phyloP scores from a whole-genome alignment of 2,329 filamentous ascomycete genomes.

The Beauveria brongniartii region DNA sequence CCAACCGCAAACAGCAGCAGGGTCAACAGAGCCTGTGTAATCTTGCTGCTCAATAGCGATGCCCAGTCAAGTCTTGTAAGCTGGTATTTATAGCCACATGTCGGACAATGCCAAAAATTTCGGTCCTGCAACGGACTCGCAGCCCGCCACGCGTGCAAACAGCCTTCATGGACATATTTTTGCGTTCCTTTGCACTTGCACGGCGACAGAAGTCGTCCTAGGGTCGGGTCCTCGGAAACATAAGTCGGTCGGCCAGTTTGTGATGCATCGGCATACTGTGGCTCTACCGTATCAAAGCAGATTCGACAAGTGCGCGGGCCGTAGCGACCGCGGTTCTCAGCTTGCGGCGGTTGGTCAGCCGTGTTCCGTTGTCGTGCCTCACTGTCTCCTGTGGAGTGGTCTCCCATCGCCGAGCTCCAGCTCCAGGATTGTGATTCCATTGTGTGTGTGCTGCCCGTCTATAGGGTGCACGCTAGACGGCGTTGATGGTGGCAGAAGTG shows the following conservation, averaged over 20 bases:
- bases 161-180: constrained; percentile 90
- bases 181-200: constrained; percentile 92
- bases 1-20: constrained; percentile 59
- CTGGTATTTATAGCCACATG: constrained; percentile 76
- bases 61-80: constrained; percentile 72
- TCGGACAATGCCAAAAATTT: constrained; percentile 82
- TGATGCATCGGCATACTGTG: constrained; percentile 34
- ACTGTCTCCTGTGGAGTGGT: neutral
- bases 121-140: constrained; percentile 56
- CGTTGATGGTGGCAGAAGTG: neutral
- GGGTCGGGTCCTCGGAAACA: constrained; percentile 62
- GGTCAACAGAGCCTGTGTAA: constrained; percentile 64
- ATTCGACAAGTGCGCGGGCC: constrained; percentile 76
- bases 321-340: constrained; percentile 40
- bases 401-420: constrained; percentile 7
- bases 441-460: neutral
- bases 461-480: neutral
- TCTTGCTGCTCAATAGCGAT: constrained; percentile 56
- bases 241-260: constrained; percentile 43
- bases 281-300: constrained; percentile 63
- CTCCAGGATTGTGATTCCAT: constrained; percentile 9
- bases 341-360: neutral
- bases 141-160: constrained; percentile 74
- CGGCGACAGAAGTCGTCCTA: constrained; percentile 75
- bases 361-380: constrained; percentile 5